Percentiles rank a stretch among this genome's conserved stretches.
Evolutionary conservation across 129 eudicot species (phyloP).

Genomic region (Tagetes erecta): DNA sequence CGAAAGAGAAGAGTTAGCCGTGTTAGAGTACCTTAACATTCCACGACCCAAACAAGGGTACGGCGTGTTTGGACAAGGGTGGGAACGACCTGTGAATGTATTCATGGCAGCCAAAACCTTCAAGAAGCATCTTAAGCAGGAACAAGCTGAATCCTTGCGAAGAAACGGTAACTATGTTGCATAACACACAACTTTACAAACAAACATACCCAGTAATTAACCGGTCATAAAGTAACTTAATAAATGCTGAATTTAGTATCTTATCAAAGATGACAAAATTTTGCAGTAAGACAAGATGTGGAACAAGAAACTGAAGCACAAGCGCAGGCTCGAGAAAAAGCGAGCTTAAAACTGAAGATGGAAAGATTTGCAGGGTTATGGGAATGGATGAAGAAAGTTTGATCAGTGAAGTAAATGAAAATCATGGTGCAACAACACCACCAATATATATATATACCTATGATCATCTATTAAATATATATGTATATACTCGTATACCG

Average conservation of each 20-base stretch:
- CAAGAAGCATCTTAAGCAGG: conserved; percentile 42
- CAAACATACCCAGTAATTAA: too few relatives aligned
- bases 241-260: not conserved
- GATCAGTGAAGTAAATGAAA: conserved; percentile 1
- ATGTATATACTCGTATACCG: too few relatives aligned
- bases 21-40: conserved; percentile 50
- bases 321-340: conserved; percentile 64
- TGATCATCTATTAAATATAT: too few relatives aligned
- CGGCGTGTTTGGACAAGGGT: conserved; percentile 70
- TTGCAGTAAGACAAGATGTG: conserved; percentile 38
- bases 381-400: conserved; percentile 52
- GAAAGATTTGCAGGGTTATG: conserved; percentile 48
- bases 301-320: conserved; percentile 70
- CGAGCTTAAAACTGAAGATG: conserved; percentile 51
- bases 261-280: conserved; percentile 1
- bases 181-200: not conserved
- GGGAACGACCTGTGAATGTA: conserved; percentile 66
- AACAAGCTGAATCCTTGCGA: conserved; percentile 41
- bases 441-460: too few relatives aligned
- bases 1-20: conserved; percentile 49
- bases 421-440: not conserved
- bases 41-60: conserved; percentile 62
- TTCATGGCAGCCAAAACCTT: conserved; percentile 62
- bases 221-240: too few relatives aligned
- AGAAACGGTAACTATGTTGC: conserved; percentile 41